Evolutionary conservation across 2,329 filamentous ascomycete genomes (phyloP).

Genomic region (Metarhizium anisopliae): DNA sequence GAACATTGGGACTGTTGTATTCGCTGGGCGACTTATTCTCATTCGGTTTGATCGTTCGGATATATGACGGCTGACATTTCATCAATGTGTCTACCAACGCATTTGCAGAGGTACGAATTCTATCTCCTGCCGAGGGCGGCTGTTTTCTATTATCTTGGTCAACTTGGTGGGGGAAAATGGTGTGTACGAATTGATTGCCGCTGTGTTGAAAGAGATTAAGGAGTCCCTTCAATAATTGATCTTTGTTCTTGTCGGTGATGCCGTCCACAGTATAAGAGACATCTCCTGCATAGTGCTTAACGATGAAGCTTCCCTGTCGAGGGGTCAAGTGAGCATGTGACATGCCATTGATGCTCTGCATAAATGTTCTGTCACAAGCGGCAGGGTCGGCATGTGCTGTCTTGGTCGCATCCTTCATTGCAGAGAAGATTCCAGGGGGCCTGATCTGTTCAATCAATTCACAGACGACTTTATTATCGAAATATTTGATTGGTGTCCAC

Average conservation of each 20-base stretch:
- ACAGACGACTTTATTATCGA: constrained; percentile 98
- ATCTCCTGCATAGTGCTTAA: constrained; percentile 98
- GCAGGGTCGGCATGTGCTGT: constrained; percentile 95
- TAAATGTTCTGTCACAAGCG: constrained; percentile 92
- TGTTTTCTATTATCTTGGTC: constrained; percentile 93
- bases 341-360: constrained; percentile 84
- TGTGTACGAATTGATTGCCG: constrained; percentile 77
- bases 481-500: constrained; percentile 99
- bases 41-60: constrained; percentile 98
- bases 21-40: constrained; percentile 95
- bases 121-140: constrained; percentile 90
- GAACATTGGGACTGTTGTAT: constrained; percentile 83
- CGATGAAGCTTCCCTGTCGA: constrained; percentile 90
- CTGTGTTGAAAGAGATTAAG: constrained; percentile 79
- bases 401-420: constrained; percentile 94
- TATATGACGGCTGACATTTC: constrained; percentile 96
- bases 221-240: constrained; percentile 88
- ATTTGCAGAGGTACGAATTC: constrained; percentile 91
- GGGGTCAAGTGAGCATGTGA: constrained; percentile 86
- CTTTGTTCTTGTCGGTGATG: constrained; percentile 99
- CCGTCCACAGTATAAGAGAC: constrained; percentile 90
- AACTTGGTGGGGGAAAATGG: constrained; percentile 83
- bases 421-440: constrained; percentile 87
- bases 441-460: constrained; percentile 89
- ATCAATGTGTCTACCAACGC: constrained; percentile 90